Conservation (phyloP, 257 asterid species). For the Pogostemon cablin region DNA sequence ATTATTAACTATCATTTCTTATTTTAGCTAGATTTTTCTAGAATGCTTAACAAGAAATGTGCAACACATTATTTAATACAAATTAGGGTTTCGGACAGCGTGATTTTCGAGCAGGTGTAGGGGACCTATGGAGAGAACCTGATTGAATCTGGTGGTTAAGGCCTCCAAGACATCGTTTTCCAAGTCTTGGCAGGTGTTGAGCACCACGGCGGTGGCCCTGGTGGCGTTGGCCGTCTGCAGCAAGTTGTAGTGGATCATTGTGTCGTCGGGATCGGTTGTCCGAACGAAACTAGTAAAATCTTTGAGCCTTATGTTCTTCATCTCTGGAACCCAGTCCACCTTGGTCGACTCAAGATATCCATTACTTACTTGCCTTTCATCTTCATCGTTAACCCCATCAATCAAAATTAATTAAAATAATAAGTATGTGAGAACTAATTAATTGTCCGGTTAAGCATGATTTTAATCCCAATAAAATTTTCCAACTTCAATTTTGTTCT, state of each 20-base stretch:
- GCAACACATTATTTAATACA: too few species aligned
- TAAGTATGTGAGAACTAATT: too few species aligned
- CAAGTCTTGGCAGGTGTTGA: conserved; percentile 45
- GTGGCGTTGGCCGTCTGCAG: conserved; percentile 26
- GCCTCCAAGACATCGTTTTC: conserved; percentile 34
- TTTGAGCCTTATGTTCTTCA: conserved; percentile 31
- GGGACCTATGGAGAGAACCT: conserved; percentile 41
- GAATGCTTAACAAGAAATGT: too few species aligned
- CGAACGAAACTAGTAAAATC: conserved; percentile 38
- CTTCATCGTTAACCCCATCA: neutral
- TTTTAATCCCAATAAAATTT: too few species aligned
- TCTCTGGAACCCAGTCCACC: conserved; percentile 36
- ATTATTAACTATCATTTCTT: too few species aligned
- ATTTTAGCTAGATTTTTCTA: too few species aligned
- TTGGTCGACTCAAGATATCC: conserved; percentile 30
- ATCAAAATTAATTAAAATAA: too few species aligned
- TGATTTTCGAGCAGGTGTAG: conserved; percentile 35
- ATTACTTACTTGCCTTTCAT: conserved; percentile 27
- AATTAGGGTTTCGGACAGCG: conserved; percentile 13
- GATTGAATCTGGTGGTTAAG: conserved; percentile 25
- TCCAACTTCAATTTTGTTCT: too few species aligned
- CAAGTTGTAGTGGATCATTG: conserved; percentile 34
- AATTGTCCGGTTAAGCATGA: too few species aligned
- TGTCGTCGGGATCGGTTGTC: conserved; percentile 36
- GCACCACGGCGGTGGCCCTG: conserved; percentile 28